phyloP scores from a whole-genome alignment of 2,329 filamentous ascomycete genomes.

The Trichoderma citrinoviride region DNA sequence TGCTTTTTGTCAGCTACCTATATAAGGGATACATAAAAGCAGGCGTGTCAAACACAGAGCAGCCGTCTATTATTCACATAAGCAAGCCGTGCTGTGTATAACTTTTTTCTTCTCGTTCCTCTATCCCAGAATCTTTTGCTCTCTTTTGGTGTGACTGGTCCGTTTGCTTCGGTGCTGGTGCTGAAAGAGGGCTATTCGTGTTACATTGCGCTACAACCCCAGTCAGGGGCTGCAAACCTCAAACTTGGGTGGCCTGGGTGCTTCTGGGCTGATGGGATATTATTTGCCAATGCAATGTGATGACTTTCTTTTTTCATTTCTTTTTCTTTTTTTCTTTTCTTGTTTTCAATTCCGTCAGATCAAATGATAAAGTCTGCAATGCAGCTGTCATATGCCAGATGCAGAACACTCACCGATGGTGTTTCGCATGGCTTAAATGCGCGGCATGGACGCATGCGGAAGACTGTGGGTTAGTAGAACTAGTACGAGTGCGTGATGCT shows the following conservation, averaged over 20 bases:
- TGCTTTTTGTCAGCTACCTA: conserved; percentile 8
- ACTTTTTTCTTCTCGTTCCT: too few relatives aligned
- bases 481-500: not conserved
- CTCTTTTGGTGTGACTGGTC: not conserved
- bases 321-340: too few relatives aligned
- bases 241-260: too few relatives aligned
- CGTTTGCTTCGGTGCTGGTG: not conserved
- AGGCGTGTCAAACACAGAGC: not conserved
- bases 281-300: too few relatives aligned
- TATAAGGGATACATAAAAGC: conserved; percentile 14
- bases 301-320: too few relatives aligned
- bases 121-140: too few relatives aligned
- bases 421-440: not conserved
- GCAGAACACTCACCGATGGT: not conserved
- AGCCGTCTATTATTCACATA: too few relatives aligned
- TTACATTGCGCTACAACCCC: conserved; percentile 8
- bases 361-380: too few relatives aligned
- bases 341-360: too few relatives aligned
- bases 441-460: not conserved
- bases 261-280: too few relatives aligned
- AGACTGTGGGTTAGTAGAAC: not conserved
- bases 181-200: not conserved
- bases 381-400: not conserved
- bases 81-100: too few relatives aligned
- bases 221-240: conserved; percentile 3